Evolutionary conservation across 768 basidiomycete genomes (phyloP), one percentile per base, ranked within the genome.

Genomic region (Amanita muscaria): DNA sequence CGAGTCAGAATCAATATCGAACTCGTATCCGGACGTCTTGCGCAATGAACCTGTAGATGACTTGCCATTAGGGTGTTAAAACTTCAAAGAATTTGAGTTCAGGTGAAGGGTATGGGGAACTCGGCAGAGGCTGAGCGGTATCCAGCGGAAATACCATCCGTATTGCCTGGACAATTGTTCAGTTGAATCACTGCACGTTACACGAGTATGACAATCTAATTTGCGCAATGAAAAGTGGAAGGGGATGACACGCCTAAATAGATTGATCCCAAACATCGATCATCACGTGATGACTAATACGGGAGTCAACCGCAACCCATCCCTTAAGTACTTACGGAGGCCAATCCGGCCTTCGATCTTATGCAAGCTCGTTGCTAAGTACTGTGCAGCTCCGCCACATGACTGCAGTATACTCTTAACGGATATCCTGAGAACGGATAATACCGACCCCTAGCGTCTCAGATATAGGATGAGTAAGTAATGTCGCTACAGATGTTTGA

Each of bases 121-220:
- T 54, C 19, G 31, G 8, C 2, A 61, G 54, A 37, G 55, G 66
- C 30, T 5, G 31, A 9, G 66, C 62, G 10, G 58, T 50, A 52
- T 44, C 64, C 21, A 47, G 50, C 11, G 22, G 64, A 60, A 50
- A 64, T 58, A 9, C 79, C 67, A 73, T 73, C 42, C 81, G 81
- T 42, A 88, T 66, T 10, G 85, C 86, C 39, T 83, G 80, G 25
- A 87, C 78, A 50, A 90, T n/a, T 70, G 59, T 88, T 88, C 53
- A 88, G 74, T 54, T 88, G 88, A 46, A 90, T 86, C 36, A 90
- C 77, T 0, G 81, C 76, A 12, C 87, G 76, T 88, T 88, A 90
- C 14, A 83, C 71, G 12, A 84, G 70, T 63, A 3, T 41, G 22
- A 51, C 39, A 4, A 4, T 21, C 8, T 31, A n/a, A 43, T 21